phyloP scores from a whole-genome alignment of 2,329 filamentous ascomycete species.

The Colletotrichum camelliae region DNA sequence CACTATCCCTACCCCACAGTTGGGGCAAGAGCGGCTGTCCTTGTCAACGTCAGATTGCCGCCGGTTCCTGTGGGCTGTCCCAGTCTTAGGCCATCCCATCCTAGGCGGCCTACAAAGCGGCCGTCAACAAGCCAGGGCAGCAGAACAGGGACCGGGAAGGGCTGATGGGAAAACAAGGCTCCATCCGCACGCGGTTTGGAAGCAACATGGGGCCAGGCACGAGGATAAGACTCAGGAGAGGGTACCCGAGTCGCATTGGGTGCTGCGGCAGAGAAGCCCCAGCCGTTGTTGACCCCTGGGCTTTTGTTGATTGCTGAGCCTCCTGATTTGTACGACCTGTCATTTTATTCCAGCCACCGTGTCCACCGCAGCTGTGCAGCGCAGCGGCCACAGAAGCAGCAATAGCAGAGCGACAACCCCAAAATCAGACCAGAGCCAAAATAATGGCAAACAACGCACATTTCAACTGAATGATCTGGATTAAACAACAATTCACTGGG shows the following conservation, averaged over 20 bases:
- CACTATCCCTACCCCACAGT: conserved; percentile 11
- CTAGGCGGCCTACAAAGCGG: neutral
- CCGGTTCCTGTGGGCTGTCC: conserved; percentile 7
- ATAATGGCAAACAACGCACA: neutral
- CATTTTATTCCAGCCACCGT: conserved; percentile 2
- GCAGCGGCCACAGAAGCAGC: neutral
- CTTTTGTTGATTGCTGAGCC: neutral
- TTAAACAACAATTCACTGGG: neutral
- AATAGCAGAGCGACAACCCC: neutral
- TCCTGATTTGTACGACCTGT: conserved; percentile 2
- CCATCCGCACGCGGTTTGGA: conserved; percentile 18
- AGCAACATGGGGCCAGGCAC: conserved; percentile 15
- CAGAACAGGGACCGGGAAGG: neutral
- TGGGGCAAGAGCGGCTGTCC: conserved; percentile 4
- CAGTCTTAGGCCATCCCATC: neutral
- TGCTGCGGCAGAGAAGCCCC: neutral
- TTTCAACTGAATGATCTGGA: neutral
- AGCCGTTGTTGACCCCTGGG: neutral
- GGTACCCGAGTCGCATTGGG: conserved; percentile 10
- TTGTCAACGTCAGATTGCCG: conserved; percentile 21
- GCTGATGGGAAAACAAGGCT: conserved; percentile 7
- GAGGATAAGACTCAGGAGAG: conserved; percentile 15
- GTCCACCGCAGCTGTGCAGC: conserved; percentile 7
- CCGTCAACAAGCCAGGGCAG: neutral
- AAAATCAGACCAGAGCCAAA: neutral